phyloP scores from a whole-genome alignment of 805 yeast species.

The Lachancea meyersii region DNA sequence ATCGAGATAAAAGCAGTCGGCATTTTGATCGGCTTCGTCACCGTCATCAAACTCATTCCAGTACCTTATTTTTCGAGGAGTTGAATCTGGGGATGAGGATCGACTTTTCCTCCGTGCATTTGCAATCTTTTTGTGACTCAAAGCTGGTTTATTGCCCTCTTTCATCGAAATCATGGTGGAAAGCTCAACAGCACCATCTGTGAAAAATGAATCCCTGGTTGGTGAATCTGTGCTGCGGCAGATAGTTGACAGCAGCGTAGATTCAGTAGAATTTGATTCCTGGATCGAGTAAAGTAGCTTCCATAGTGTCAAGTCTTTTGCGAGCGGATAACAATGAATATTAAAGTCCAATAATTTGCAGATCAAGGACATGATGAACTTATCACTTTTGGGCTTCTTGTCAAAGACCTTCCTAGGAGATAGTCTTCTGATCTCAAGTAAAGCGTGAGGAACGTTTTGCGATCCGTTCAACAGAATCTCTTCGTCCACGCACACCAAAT shows the following conservation, averaged over 20 bases:
- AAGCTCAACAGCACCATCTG: constrained; percentile 1
- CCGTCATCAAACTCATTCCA: constrained; percentile 34
- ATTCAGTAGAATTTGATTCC: constrained; percentile 12
- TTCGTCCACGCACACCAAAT: constrained; percentile 24
- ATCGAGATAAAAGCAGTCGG: constrained; percentile 13
- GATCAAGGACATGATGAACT: constrained; percentile 2
- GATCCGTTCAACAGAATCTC: constrained; percentile 14
- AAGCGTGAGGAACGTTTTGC: constrained; percentile 17
- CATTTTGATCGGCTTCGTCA: constrained; percentile 17
- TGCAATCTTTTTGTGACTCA: neutral
- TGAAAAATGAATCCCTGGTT: neutral
- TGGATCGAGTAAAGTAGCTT: constrained; percentile 11
- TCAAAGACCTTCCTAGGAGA: neutral
- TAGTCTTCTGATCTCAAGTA: constrained; percentile 17
- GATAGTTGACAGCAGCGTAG: constrained; percentile 13
- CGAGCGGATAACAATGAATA: constrained; percentile 20
- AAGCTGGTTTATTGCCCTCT: neutral
- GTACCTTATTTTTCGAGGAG: constrained; percentile 17
- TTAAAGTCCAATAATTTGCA: constrained; percentile 19
- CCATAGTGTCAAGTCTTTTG: constrained; percentile 20
- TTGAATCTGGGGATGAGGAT: neutral
- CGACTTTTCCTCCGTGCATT: neutral
- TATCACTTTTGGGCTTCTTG: neutral
- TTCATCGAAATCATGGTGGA: neutral
- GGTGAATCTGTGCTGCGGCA: neutral